Evolutionary conservation across 129 eudicot species (phyloP), one percentile per base, ranked within the genome.

Genomic region (Kitagawia praeruptora): DNA sequence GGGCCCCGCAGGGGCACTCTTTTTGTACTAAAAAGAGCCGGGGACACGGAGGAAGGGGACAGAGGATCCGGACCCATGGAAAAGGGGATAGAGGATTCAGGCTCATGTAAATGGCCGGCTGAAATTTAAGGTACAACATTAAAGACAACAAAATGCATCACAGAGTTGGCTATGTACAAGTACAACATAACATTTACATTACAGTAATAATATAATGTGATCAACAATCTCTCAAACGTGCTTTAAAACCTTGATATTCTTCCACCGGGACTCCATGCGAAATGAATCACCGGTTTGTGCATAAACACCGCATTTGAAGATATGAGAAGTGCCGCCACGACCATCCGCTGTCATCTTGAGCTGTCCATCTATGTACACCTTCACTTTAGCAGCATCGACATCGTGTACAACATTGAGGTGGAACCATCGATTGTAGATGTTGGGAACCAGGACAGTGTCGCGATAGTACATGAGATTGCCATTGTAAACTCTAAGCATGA

Each of bases 241-340:
- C 25, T 39, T 80, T 25, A 71, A 39, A 77, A 80, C 41, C 10
- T 63, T 45, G 67, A 84, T 81, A 2, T 41, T 38, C 46, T 77
- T 80, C 87, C 87, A 84, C 46, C 81, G 84, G 8, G 87, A 84
- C 27, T 84, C 87, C 87, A 84, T 84, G 45, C 42, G 39, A 41
- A 25, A 41, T 11, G 87, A 84, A 31, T 56, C 79, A 73, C 73
- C 10, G 41, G 18, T 46, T 16, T 80, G 79, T 0, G 84, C 76
- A 67, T 83, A 83, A 15, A 84, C 87, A 8, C 87, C 87, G 49
- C 63, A 84, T 70, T 84, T 84, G 77, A 80, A 84, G 14, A 9
- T 8, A 61, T 80, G 84, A 45, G 46, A 70, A 0, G 21, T 51
- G 1, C 81, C 81, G 38, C 81, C 81, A 37, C 78, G 25, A 40